A percentile compares a stretch with the other conserved stretches of the same genome.
phyloP scores from a whole-genome alignment of 148 eudicot genomes.

The Rhododendron vialii region DNA sequence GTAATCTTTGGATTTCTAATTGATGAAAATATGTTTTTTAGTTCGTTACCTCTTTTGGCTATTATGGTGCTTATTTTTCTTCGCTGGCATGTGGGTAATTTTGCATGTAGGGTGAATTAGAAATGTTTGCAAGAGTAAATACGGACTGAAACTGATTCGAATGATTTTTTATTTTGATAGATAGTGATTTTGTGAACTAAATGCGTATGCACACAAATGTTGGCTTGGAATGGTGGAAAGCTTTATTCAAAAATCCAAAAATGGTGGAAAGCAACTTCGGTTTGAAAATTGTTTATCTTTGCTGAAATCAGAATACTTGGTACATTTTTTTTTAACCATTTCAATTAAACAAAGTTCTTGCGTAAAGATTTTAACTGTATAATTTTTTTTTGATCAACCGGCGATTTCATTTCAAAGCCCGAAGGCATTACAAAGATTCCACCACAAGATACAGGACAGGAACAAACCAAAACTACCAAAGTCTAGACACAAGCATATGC shows the following conservation, averaged over 20 bases:
- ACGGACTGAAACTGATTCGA: not conserved
- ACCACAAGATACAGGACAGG: not conserved
- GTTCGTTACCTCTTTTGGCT: not conserved
- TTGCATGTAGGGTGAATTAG: not conserved
- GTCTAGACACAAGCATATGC: not conserved
- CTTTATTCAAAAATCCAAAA: not conserved
- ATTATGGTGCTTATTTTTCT: not conserved
- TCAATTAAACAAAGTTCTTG: not conserved
- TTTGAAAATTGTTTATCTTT: not conserved
- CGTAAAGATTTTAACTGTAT: not conserved
- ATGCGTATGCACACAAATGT: not conserved
- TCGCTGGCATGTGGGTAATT: not conserved
- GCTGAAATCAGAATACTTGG: not conserved
- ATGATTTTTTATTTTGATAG: too few relatives aligned
- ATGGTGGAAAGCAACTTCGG: not conserved
- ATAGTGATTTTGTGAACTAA: not conserved
- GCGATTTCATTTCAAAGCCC: too few relatives aligned
- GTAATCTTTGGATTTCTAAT: not conserved
- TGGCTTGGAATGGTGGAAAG: not conserved
- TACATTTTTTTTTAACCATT: not conserved
- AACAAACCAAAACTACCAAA: not conserved
- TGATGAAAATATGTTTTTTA: not conserved
- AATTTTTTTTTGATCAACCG: not conserved
- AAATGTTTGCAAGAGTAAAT: too few relatives aligned
- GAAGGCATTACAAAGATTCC: not conserved